A percentile compares a stretch with the other conserved stretches of the same genome.
These are phyloP conservation scores for Cryphonectria carpinicola DNA, from an alignment of 2,329 filamentous ascomycete genomes.

Conservation along the genomic window DNA sequence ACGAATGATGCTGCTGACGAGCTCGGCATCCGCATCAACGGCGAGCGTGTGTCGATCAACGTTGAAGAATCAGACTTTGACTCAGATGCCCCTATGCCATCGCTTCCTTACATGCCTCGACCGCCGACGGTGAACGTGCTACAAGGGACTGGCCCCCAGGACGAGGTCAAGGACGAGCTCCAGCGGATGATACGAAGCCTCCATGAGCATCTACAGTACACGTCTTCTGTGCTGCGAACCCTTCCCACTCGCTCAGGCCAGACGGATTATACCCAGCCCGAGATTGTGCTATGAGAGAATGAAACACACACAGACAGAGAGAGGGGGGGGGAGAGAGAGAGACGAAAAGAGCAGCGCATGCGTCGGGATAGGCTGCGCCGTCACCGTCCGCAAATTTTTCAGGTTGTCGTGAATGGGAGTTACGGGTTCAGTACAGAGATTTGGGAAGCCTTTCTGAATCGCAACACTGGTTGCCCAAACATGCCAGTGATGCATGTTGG, in stretches of 20 bases:
- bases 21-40: constrained; percentile 15
- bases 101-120: constrained; percentile 45
- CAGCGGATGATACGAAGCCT: constrained; percentile 41
- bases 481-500: background rate
- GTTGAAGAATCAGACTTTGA: constrained; percentile 24
- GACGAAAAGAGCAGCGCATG: background rate
- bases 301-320: background rate
- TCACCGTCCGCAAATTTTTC: background rate
- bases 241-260: constrained; percentile 35
- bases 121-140: constrained; percentile 55
- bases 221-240: constrained; percentile 35
- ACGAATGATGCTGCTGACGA: constrained; percentile 28
- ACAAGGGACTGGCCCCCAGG: constrained; percentile 39
- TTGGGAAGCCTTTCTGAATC: background rate
- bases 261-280: background rate
- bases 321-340: background rate
- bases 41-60: constrained; percentile 23
- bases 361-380: background rate
- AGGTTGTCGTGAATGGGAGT: background rate
- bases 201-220: constrained; percentile 40
- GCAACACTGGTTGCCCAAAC: background rate
- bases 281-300: constrained; percentile 7
- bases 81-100: constrained; percentile 28
- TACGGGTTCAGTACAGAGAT: background rate
- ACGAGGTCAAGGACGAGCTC: constrained; percentile 40